These are phyloP conservation scores for Psilocybe cyanescens DNA, from an alignment of 768 basidiomycete species.

Conservation along the genomic window DNA sequence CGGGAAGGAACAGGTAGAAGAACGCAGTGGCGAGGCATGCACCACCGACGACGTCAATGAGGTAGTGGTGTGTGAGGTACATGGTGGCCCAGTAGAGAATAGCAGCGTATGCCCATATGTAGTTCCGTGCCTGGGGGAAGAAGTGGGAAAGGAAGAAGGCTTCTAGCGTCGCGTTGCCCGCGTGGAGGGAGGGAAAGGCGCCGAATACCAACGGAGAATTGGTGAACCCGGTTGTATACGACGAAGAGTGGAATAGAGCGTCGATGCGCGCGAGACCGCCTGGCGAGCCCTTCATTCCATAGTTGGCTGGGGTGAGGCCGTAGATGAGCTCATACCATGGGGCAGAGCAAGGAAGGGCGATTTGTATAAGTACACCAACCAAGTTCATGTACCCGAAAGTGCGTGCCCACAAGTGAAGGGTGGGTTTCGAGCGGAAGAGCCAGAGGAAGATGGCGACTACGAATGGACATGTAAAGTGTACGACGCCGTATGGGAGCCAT, in stretches of 20 bases:
- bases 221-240: conserved; percentile 82
- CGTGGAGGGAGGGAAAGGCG: conserved; percentile 94
- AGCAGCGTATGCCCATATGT: conserved; percentile 82
- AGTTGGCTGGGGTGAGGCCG: conserved; percentile 94
- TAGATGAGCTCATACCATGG: conserved; percentile 99
- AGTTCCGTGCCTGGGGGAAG: conserved; percentile 74
- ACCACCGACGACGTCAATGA: conserved; percentile 96
- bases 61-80: conserved; percentile 98
- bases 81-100: conserved; percentile 97
- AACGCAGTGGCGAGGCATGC: conserved; percentile 85
- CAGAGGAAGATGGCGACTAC: conserved; percentile 85
- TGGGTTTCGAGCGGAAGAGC: conserved; percentile 84
- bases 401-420: conserved; percentile 82
- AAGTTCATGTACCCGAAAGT: conserved; percentile 95
- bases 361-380: conserved; percentile 84
- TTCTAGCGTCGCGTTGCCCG: conserved; percentile 88
- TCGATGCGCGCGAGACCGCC: conserved; percentile 95
- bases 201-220: conserved; percentile 95
- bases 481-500: conserved; percentile 96
- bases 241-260: conserved; percentile 72
- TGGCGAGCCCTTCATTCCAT: conserved; percentile 89
- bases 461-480: conserved; percentile 89
- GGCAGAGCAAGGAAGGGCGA: conserved; percentile 89
- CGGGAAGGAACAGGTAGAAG: conserved; percentile 90
- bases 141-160: conserved; percentile 95